phyloP scores from a whole-genome alignment of 1,284 basidiomycete species.

The Tilletia walkeri region DNA sequence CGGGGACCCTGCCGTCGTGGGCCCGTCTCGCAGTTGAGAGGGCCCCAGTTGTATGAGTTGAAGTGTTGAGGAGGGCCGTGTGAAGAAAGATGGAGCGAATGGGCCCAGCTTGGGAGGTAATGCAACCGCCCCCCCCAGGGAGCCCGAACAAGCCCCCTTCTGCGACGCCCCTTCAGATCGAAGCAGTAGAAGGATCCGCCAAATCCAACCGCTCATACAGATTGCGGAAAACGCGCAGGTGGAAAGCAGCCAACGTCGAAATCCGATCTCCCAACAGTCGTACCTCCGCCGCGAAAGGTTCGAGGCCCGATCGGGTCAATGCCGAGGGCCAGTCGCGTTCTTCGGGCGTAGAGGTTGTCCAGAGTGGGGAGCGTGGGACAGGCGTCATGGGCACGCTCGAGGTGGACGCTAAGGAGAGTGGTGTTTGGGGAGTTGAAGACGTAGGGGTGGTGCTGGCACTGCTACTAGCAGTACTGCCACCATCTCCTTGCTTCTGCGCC shows the following conservation, averaged over 20 bases:
- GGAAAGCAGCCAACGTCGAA: constrained; percentile 42
- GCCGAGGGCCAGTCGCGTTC: constrained; percentile 20
- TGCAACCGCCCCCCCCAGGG: too few species aligned
- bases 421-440: background rate
- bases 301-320: constrained; percentile 27
- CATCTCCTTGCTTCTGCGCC: constrained; percentile 19
- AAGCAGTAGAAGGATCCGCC: background rate
- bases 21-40: too few species aligned
- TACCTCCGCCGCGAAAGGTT: constrained; percentile 41
- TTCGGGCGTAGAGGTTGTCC: constrained; percentile 20
- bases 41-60: too few species aligned
- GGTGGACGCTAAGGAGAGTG: constrained; percentile 6
- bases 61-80: too few species aligned
- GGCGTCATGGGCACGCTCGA: background rate
- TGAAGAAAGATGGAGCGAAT: too few species aligned
- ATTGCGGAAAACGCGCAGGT: constrained; percentile 39
- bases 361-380: constrained; percentile 2
- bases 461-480: background rate
- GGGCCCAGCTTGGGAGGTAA: too few species aligned
- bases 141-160: background rate
- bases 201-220: constrained; percentile 31
- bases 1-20: too few species aligned
- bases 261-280: constrained; percentile 38
- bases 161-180: background rate
- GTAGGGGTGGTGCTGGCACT: background rate